These are phyloP conservation scores for Saccharomycopsis schoenii DNA, from an alignment of 805 yeast species.

Conservation along the genomic window DNA sequence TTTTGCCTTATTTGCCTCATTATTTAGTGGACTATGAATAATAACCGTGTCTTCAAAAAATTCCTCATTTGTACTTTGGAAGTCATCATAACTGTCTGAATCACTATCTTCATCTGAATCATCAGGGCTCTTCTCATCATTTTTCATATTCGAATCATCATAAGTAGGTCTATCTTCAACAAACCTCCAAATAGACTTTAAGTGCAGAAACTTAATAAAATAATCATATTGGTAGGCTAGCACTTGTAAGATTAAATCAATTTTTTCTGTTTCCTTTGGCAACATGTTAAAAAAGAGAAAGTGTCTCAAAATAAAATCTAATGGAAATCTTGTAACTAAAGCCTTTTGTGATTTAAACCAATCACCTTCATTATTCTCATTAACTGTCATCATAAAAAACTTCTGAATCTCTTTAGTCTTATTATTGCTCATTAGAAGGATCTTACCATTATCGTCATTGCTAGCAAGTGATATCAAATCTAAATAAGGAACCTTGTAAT, in stretches of 20 bases:
- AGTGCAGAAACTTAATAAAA: conserved; percentile 18
- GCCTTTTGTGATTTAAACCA: background rate
- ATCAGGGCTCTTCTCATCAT: conserved; percentile 12
- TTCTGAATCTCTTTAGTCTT: background rate
- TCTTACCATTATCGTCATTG: background rate
- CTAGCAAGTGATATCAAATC: background rate
- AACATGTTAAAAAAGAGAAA: conserved; percentile 47
- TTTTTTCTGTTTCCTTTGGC: conserved; percentile 69
- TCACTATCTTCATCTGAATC: background rate
- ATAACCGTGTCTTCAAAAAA: conserved; percentile 4
- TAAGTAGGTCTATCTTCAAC: conserved; percentile 16
- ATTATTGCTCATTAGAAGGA: background rate
- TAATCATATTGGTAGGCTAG: conserved; percentile 45
- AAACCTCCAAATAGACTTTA: conserved; percentile 1
- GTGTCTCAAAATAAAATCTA: conserved; percentile 56
- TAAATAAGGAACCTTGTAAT: background rate
- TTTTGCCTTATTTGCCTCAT: background rate
- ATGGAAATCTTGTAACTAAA: conserved; percentile 27
- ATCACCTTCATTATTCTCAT: background rate
- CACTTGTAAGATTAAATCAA: conserved; percentile 53
- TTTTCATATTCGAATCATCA: background rate
- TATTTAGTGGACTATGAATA: conserved; percentile 1
- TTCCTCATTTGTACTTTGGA: background rate
- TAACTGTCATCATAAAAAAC: background rate
- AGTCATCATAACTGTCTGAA: background rate